Evolutionary conservation across 2,329 filamentous ascomycete species (phyloP).

Genomic region (Cytospora chrysosperma): DNA sequence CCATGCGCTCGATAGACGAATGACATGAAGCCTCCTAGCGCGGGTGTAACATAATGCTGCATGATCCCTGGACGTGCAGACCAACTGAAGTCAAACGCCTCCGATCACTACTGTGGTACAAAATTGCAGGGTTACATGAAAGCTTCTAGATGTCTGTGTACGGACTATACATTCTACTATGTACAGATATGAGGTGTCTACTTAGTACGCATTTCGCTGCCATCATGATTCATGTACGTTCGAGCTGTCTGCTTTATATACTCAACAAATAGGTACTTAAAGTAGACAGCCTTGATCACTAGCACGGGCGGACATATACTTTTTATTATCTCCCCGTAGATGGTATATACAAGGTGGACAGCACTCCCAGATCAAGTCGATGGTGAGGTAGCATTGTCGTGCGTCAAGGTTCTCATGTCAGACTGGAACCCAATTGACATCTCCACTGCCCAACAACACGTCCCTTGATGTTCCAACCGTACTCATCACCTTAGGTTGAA

Average conservation of each 20-base stretch:
- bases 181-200: background rate
- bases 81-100: slow-evolving; percentile 11
- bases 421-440: background rate
- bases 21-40: slow-evolving; percentile 16
- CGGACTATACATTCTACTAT: too few species aligned
- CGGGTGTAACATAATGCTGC: slow-evolving; percentile 1
- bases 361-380: too few species aligned
- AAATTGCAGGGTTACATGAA: background rate
- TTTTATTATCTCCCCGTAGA: background rate
- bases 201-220: background rate
- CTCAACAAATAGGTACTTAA: too few species aligned
- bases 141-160: background rate
- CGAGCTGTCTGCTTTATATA: too few species aligned
- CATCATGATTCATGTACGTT: too few species aligned
- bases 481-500: slow-evolving; percentile 6
- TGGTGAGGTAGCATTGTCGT: too few species aligned
- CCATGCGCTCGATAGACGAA: slow-evolving; percentile 18
- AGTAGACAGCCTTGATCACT: too few species aligned
- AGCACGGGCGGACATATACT: too few species aligned
- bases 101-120: background rate
- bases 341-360: background rate
- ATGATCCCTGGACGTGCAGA: slow-evolving; percentile 2
- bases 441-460: background rate
- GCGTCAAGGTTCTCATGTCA: background rate
- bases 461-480: too few species aligned